These are phyloP conservation scores for Amylostereum chailletii DNA, from an alignment of 1,284 basidiomycete genomes.

Conservation along the genomic window DNA sequence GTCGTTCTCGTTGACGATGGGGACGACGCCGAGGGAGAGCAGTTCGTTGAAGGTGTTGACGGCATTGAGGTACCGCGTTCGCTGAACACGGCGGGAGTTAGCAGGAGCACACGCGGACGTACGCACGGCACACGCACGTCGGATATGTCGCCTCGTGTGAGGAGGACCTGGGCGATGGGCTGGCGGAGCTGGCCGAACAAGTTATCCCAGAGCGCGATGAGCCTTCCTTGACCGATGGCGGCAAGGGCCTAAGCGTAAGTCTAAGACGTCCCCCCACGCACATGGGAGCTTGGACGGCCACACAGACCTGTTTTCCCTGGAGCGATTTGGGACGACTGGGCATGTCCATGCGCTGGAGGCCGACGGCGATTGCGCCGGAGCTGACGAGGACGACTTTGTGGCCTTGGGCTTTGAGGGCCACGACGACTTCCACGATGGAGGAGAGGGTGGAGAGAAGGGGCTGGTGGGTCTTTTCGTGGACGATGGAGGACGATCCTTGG, in stretches of 20 bases:
- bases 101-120: neutral
- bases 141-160: slow-evolving; percentile 94
- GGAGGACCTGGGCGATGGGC: slow-evolving; percentile 90
- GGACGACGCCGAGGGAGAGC: slow-evolving; percentile 84
- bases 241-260: slow-evolving; percentile 67
- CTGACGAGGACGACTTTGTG: slow-evolving; percentile 95
- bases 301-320: slow-evolving; percentile 78
- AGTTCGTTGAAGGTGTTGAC: slow-evolving; percentile 90
- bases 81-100: slow-evolving; percentile 31
- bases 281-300: slow-evolving; percentile 1
- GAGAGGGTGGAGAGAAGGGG: slow-evolving; percentile 89
- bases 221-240: slow-evolving; percentile 91
- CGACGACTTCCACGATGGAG: slow-evolving; percentile 87
- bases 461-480: slow-evolving; percentile 83
- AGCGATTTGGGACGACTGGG: slow-evolving; percentile 76
- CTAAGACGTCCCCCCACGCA: slow-evolving; percentile 3
- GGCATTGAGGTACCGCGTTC: slow-evolving; percentile 89
- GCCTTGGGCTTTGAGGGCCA: slow-evolving; percentile 69
- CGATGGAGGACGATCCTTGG: slow-evolving; percentile 87
- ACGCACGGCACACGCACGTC: slow-evolving; percentile 55
- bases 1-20: slow-evolving; percentile 95
- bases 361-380: slow-evolving; percentile 95
- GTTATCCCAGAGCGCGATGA: slow-evolving; percentile 97
- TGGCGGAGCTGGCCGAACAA: slow-evolving; percentile 90
- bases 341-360: slow-evolving; percentile 85